Percentiles rank a stretch among this genome's conserved stretches.
phyloP scores from a whole-genome alignment of 306 rosid genomes.

The Vigna radiata region DNA sequence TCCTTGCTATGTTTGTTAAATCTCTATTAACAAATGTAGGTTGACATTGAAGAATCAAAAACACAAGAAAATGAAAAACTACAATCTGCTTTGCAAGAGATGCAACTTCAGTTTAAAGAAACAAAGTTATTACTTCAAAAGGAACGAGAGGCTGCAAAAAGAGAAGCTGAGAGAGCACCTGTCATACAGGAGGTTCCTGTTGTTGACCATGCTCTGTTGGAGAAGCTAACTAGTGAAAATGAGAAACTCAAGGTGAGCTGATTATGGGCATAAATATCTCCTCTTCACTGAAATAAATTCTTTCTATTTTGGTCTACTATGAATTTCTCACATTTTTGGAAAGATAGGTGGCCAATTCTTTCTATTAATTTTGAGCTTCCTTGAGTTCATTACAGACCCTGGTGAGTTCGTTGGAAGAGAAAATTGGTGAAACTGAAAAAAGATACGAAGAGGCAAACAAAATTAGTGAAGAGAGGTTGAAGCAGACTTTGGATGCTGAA shows the following conservation, averaged over 20 bases:
- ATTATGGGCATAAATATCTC: constrained; percentile 37
- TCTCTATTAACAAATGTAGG: constrained; percentile 55
- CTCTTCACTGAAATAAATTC: constrained; percentile 9
- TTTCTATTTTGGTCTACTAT: constrained; percentile 11
- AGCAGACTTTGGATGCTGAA: constrained; percentile 96
- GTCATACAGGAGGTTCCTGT: constrained; percentile 93
- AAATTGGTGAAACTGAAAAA: constrained; percentile 93
- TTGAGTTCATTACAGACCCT: constrained; percentile 65
- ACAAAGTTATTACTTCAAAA: constrained; percentile 73
- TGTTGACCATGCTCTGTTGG: constrained; percentile 78
- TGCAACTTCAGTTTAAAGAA: constrained; percentile 88
- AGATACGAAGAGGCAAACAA: constrained; percentile 86
- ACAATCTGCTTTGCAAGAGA: constrained; percentile 84
- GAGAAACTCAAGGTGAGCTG: constrained; percentile 91
- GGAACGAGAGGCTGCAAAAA: constrained; percentile 75
- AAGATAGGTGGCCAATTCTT: constrained; percentile 32
- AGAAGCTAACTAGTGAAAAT: constrained; percentile 83
- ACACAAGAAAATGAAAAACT: constrained; percentile 85
- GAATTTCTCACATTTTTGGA: constrained; percentile 4
- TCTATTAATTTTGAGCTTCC: constrained; percentile 49
- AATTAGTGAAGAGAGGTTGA: constrained; percentile 91
- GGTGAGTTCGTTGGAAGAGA: constrained; percentile 87
- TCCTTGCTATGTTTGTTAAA: constrained; percentile 40
- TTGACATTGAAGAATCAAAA: constrained; percentile 91
- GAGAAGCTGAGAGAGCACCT: constrained; percentile 72